Evolutionary conservation across 1,139 yeast genomes (phyloP), one percentile per base, ranked within the genome.

Genomic region (Barnettozyma hawaiiensis): DNA sequence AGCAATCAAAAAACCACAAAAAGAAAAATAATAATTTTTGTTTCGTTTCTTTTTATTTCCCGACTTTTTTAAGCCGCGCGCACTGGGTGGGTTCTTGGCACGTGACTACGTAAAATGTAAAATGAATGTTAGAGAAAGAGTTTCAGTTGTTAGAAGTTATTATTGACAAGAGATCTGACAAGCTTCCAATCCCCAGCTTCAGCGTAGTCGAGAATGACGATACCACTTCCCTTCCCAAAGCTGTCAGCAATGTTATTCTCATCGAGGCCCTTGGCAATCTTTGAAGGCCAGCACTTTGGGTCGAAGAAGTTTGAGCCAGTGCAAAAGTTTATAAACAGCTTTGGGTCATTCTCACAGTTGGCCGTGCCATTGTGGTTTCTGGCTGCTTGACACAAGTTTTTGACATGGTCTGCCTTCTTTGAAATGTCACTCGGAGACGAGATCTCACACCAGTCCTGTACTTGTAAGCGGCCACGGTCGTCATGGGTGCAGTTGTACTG

Each of bases 371-470:
- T 75, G 64, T 76, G 75, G 26, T 72, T 68, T 32, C 59, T 62
- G 3, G 94, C 85, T 46, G 70, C 70, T 40, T 71, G 61, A 40
- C 81, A 66, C 58, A 81, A 73, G 32, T 75, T 69, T 56, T 75
- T 76, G 51, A 84, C 78, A 54, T 75, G 78, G 12, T 64, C 64
- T 19, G 76, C 70, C 61, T 85, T 85, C 54, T 70, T 73, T n/a
- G 67, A 60, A 46, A 83, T 71, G 50, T 78, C 86, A 11, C 65
- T 70, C 14, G 66, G 69, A 37, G 64, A 61, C 48, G 71, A 69
- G 48, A 85, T 70, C 60, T 82, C 90, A 62, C 85, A 80, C 67
- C 70, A 83, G 63, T 85, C 94, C 64, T 85, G 95, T 16, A 84
- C 86, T 19, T 73, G 76, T 53, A 81, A 70, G 8, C 57, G 40